Conservation (phyloP, 257 asterid species). For the Nicotiana benthamiana region DNA sequence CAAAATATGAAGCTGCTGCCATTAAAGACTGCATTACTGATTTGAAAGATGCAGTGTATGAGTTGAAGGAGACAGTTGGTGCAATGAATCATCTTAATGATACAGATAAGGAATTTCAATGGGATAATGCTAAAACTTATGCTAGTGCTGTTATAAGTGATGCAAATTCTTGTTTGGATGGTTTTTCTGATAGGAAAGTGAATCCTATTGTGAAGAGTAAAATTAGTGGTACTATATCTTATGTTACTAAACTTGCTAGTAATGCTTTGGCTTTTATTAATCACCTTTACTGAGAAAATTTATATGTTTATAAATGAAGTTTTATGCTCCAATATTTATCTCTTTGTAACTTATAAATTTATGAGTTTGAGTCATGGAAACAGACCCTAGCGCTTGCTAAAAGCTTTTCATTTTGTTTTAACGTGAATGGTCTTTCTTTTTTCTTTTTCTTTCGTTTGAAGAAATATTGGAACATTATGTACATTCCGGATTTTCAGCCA, state of each 20-base stretch:
- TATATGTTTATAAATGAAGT: background rate
- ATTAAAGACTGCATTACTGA: slow-evolving; percentile 57
- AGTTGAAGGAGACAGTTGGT: slow-evolving; percentile 40
- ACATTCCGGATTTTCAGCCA: background rate
- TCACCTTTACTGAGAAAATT: slow-evolving; percentile 30
- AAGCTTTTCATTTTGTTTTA: background rate
- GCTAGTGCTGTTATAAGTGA: slow-evolving; percentile 85
- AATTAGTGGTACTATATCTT: slow-evolving; percentile 23
- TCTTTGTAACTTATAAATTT: too few species aligned
- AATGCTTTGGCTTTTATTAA: slow-evolving; percentile 57
- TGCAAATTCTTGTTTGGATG: slow-evolving; percentile 66
- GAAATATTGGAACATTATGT: background rate
- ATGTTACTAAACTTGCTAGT: slow-evolving; percentile 37
- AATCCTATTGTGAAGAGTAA: slow-evolving; percentile 23
- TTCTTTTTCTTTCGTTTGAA: background rate
- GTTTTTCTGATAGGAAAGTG: slow-evolving; percentile 25
- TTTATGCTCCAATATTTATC: background rate
- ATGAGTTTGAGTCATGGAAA: too few species aligned
- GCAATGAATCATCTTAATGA: slow-evolving; percentile 44
- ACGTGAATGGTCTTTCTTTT: background rate
- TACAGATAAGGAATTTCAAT: slow-evolving; percentile 39
- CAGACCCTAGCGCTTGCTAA: background rate
- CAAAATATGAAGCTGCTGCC: slow-evolving; percentile 19
- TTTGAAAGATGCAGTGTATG: slow-evolving; percentile 47
- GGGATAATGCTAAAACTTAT: slow-evolving; percentile 67